These are phyloP conservation scores for Nematodospora valgi DNA, from an alignment of 805 yeast species.

Conservation along the genomic window DNA sequence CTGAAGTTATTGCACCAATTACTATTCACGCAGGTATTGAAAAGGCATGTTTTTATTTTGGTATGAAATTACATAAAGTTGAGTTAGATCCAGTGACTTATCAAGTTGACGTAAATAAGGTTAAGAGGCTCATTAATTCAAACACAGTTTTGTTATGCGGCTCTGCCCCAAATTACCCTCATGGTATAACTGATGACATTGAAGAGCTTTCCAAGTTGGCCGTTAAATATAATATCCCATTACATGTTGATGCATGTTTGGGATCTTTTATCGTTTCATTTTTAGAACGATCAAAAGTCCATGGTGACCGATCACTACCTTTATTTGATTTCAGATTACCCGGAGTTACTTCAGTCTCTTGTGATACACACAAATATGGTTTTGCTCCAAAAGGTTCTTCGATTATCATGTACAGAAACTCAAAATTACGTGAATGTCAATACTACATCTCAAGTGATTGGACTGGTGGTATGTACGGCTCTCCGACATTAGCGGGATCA, in stretches of 20 bases:
- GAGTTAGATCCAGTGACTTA: slow-evolving; percentile 66
- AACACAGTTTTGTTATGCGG: slow-evolving; percentile 87
- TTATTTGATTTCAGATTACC: slow-evolving; percentile 81
- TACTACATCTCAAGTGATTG: slow-evolving; percentile 81
- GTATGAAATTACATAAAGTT: slow-evolving; percentile 78
- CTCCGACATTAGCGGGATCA: slow-evolving; percentile 95
- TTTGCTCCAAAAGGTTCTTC: slow-evolving; percentile 98
- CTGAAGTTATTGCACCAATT: slow-evolving; percentile 86
- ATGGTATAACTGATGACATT: slow-evolving; percentile 92
- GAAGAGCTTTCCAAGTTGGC: slow-evolving; percentile 66
- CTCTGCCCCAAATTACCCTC: slow-evolving; percentile 97
- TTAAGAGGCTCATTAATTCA: slow-evolving; percentile 60
- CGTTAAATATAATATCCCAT: slow-evolving; percentile 64
- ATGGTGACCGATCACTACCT: slow-evolving; percentile 46
- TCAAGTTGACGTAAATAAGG: slow-evolving; percentile 63
- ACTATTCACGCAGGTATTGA: slow-evolving; percentile 95
- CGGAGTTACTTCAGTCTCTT: slow-evolving; percentile 95
- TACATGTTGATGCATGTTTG: slow-evolving; percentile 94
- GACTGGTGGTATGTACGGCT: slow-evolving; percentile 95
- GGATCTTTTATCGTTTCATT: slow-evolving; percentile 91
- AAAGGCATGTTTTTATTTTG: slow-evolving; percentile 89
- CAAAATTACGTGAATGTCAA: slow-evolving; percentile 69
- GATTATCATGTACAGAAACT: slow-evolving; percentile 79
- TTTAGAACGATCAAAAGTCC: slow-evolving; percentile 53
- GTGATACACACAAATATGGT: slow-evolving; percentile 98